These are phyloP conservation scores for Microdochium nivale DNA, from an alignment of 2,329 filamentous ascomycete species.

Conservation along the genomic window DNA sequence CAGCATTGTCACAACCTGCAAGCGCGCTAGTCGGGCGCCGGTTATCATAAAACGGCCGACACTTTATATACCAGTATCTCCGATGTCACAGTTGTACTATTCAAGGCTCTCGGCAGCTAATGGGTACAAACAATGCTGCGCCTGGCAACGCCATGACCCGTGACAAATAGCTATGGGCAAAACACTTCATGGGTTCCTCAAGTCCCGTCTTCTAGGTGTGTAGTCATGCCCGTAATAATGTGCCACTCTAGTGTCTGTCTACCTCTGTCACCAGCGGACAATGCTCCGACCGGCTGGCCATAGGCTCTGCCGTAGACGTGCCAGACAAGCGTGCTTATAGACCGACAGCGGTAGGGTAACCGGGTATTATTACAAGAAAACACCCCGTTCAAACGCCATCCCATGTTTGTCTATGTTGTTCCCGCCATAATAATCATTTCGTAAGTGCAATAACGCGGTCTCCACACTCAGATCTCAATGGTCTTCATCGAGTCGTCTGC, in stretches of 20 bases:
- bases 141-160: not conserved
- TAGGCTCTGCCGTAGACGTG: not conserved
- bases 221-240: too few relatives aligned
- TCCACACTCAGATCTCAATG: constrained; percentile 44
- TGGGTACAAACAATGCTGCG: not conserved
- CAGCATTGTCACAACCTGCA: too few relatives aligned
- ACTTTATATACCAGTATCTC: too few relatives aligned
- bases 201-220: not conserved
- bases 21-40: too few relatives aligned
- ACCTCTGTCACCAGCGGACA: too few relatives aligned
- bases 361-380: not conserved
- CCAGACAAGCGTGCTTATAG: not conserved
- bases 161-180: not conserved
- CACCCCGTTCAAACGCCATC: not conserved
- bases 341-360: not conserved
- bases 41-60: too few relatives aligned
- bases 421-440: not conserved
- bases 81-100: not conserved
- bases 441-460: not conserved
- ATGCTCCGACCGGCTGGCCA: not conserved
- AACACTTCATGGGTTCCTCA: not conserved
- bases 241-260: too few relatives aligned
- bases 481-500: constrained; percentile 49
- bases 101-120: not conserved
- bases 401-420: not conserved